Evolutionary conservation across 2,329 filamentous ascomycete species (phyloP), one percentile per base, ranked within the genome.

Genomic region (Bretziella fagacearum): DNA sequence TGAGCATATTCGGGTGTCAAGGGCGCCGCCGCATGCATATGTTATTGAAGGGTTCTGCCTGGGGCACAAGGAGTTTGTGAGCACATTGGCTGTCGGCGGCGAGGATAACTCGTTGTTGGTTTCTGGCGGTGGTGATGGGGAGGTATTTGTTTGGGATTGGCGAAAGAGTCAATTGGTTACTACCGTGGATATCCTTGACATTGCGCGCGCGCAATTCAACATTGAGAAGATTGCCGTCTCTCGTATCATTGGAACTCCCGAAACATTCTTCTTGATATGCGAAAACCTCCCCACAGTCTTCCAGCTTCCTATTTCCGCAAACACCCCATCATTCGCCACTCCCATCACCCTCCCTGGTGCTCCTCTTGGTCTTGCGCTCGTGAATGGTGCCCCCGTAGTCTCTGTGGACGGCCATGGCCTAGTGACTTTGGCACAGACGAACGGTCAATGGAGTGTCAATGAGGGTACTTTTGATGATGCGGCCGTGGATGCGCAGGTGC

Each of bases 41-140:
- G 70, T 96, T 51, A 93, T 95, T 53, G 86, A 96, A 61, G 71
- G 71, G 0, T 96, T 83, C 62, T 96, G 89, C 58, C 71, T 95
- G 2, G 89, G 86, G 3, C 91, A 98, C 62, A 77, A 70, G 45
- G 75, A 87, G 30, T 96, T 96, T 59, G 69, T 98, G 53, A 85
- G 72, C 63, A 77, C 75, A 49, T 65, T 98, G 36, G 81, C 79
- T 56, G 64, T 89, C 15, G 77, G 79, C 0, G 58, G 59, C 0
- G 63, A 62, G 45, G 63, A 67, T 20, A 68, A 69, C 2, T 69
- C 77, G n/a, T 54, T 81, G 1, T 69, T 98, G 25, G 64, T 96
- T 26, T 93, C 86, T 4, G 91, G 84, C 7, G 89, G 89, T 42
- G 91, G 89, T 3, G 89, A 96, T 55, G 68, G 79, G 50, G 72